phyloP scores from a whole-genome alignment of 345 rosid species.

The Euphorbia tirucalli region DNA sequence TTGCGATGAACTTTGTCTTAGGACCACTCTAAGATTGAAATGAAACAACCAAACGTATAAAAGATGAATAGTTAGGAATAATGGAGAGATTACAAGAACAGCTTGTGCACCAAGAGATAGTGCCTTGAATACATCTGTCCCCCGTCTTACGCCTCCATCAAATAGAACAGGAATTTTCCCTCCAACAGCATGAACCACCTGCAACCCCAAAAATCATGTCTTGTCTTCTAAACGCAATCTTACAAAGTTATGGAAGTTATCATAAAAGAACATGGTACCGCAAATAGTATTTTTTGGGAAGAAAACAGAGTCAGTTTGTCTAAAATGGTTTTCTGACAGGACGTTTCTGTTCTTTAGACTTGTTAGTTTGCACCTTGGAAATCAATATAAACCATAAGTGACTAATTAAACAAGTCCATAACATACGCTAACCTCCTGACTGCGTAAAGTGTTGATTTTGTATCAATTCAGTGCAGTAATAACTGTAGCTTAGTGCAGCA shows the following conservation, averaged over 20 bases:
- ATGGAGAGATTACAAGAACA: slow-evolving; percentile 61
- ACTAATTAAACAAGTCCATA: too few species aligned
- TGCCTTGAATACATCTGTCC: slow-evolving; percentile 87
- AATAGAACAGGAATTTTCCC: slow-evolving; percentile 73
- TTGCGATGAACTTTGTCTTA: too few species aligned
- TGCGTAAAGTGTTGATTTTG: too few species aligned
- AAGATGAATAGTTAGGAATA: background rate
- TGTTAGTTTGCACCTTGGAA: too few species aligned
- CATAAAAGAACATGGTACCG: background rate
- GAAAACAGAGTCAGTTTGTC: background rate
- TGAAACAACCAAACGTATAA: too few species aligned
- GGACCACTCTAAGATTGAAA: too few species aligned
- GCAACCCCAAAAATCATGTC: slow-evolving; percentile 19
- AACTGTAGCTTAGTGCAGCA: too few species aligned
- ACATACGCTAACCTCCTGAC: too few species aligned
- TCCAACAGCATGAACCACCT: slow-evolving; percentile 70
- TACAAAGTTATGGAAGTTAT: background rate
- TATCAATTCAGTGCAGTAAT: too few species aligned
- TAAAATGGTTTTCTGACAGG: background rate
- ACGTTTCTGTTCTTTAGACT: too few species aligned
- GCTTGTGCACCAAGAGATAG: slow-evolving; percentile 90
- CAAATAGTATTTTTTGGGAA: background rate
- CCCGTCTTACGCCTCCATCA: slow-evolving; percentile 86
- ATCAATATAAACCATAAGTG: too few species aligned
- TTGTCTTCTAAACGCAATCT: background rate